These are phyloP conservation scores for Pisolithus marmoratus DNA, from an alignment of 768 basidiomycete genomes.

Conservation along the genomic window DNA sequence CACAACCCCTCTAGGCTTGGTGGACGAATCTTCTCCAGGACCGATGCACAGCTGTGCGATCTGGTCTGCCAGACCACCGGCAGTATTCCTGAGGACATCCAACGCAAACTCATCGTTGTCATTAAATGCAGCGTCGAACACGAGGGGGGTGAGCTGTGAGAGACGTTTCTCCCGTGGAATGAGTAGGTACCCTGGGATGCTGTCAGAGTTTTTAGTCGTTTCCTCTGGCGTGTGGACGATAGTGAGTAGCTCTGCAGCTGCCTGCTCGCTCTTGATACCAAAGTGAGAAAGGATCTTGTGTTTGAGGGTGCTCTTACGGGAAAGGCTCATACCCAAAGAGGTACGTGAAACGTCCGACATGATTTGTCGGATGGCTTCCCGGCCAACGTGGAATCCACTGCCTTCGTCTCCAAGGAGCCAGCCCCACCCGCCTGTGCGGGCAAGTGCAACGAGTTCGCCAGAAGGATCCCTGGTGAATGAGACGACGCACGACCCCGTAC, in stretches of 20 bases:
- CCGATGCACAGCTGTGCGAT: conserved; percentile 40
- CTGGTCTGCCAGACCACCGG: conserved; percentile 51
- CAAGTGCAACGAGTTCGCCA: conserved; percentile 51
- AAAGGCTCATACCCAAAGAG: conserved; percentile 27
- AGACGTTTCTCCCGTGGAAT: conserved; percentile 65
- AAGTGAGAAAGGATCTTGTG: conserved; percentile 49
- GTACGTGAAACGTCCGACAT: conserved; percentile 49
- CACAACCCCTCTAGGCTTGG: conserved; percentile 35
- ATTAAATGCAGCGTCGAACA: conserved; percentile 74
- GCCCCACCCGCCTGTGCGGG: conserved; percentile 74
- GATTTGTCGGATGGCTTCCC: conserved; percentile 68
- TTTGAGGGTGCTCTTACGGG: conserved; percentile 32
- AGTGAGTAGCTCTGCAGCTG: conserved; percentile 54
- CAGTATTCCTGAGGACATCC: conserved; percentile 47
- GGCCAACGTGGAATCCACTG: conserved; percentile 74
- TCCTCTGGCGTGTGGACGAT: conserved; percentile 63
- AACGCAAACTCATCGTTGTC: conserved; percentile 62
- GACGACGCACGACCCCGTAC: conserved; percentile 76
- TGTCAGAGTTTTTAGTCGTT: conserved; percentile 12
- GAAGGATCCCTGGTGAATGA: conserved; percentile 46
- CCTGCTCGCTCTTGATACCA: conserved; percentile 41
- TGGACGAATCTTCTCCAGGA: conserved; percentile 34
- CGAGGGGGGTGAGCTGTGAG: conserved; percentile 66
- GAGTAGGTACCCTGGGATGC: conserved; percentile 17
- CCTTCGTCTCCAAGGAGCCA: conserved; percentile 86